Base-by-base conservation (phyloP, 305 asterid species). In the Withania somnifera region DNA sequence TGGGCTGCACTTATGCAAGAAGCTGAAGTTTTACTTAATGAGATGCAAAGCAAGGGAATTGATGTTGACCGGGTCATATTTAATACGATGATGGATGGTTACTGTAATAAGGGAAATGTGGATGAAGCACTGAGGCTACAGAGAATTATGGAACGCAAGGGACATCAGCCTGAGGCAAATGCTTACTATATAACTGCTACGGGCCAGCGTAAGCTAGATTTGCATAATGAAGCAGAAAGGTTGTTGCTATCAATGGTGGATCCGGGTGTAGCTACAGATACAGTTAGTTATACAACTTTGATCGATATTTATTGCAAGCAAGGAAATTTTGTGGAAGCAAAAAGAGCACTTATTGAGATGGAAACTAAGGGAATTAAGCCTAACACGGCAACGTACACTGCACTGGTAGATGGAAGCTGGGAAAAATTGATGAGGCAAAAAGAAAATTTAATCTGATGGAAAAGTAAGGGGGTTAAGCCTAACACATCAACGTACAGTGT, bases 1-100 rank as follows among this genome's bases (percentile, higher is more conserved):
- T 92, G 93, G 83, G 71, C 77, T 14, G 98, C 97, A 78, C 89
- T 85, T 75, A 80, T 92, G 90, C 88, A 89, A 57, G 95, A 89
- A 4, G 91, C 91, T 2, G 90, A 90, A 68, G 51, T 86, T 66
- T 75, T 95, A 85, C 90, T 92, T 24, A 79, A 84, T 3, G 97
- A 93, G 85, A 92, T 95, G 98, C 98, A 86, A 56, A 86, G 82
- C 24, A 89, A 87, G 69, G 97, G 97, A 61, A 84, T 90, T 81
- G 88, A 88, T 79, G 54, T 86, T 28, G 91, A 91, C 78, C 86
- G 84, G 2, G 92, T 92, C 45, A 83, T 92, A 80, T 93, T 90
- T 83, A 91, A 91, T 83, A 92, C 93, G 1, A 32, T 92, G 86
- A 89, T 95, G 89, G 97, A 92, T 85, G 97, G 97, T 32, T 95